Evolutionary conservation across 352 stramenopile genomes (phyloP).

Genomic region (Pythium periplocum): DNA sequence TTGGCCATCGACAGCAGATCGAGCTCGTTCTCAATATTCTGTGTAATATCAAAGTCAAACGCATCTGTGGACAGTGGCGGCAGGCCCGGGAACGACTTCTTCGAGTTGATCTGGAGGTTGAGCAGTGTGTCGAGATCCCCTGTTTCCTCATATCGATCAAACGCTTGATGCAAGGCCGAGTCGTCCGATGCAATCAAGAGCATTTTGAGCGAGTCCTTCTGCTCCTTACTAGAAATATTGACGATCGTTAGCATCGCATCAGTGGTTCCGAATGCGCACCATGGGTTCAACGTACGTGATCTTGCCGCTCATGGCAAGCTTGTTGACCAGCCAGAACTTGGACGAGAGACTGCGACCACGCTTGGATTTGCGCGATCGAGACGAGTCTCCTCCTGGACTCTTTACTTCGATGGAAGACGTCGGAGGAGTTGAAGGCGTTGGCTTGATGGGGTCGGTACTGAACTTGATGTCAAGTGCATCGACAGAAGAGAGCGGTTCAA

Average conservation of each 20-base stretch:
- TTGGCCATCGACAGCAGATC: constrained; percentile 71
- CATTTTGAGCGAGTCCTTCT: constrained; percentile 79
- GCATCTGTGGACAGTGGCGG: constrained; percentile 50
- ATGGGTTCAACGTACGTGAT: constrained; percentile 38
- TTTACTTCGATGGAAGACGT: constrained; percentile 19
- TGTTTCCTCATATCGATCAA: constrained; percentile 78
- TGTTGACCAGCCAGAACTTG: constrained; percentile 86
- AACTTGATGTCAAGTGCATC: constrained; percentile 18
- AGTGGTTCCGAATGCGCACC: no score
- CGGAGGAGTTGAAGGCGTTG: constrained; percentile 6
- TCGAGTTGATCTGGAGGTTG: constrained; percentile 54
- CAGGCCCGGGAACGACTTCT: constrained; percentile 57
- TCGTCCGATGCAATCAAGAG: constrained; percentile 76
- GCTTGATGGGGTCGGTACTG: constrained; percentile 10
- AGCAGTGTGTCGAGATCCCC: constrained; percentile 69
- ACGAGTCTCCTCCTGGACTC: constrained; percentile 5
- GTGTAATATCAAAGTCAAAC: constrained; percentile 74
- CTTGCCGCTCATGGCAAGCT: constrained; percentile 68
- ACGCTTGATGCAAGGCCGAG: constrained; percentile 60
- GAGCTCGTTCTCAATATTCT: constrained; percentile 77
- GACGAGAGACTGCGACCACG: constrained; percentile 69
- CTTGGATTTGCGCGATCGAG: constrained; percentile 50
- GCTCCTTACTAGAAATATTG: constrained; percentile 38
- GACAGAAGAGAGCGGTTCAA: constrained; percentile 15
- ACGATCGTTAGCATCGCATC: background rate